Conservation (phyloP, 176 grass and related monocot genomes). For the Oryza glaberrima region DNA sequence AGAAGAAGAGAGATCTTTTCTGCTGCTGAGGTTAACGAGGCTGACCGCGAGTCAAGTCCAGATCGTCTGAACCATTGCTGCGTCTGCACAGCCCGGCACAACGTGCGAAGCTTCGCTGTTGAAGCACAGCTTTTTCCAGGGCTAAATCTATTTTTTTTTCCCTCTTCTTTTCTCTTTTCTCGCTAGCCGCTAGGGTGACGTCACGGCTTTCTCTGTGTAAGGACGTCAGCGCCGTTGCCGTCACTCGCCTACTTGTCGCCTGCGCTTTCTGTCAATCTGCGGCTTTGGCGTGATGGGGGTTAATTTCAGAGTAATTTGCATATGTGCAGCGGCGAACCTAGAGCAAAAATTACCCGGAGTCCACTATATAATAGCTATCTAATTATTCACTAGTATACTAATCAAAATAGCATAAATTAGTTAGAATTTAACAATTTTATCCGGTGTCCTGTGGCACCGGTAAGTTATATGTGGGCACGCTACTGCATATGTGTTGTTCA, state of each 20-base stretch:
- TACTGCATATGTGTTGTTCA: neutral
- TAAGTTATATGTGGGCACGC: no score
- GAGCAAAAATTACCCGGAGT: no score
- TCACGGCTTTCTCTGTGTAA: neutral
- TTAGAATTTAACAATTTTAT: no score
- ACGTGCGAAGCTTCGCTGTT: neutral
- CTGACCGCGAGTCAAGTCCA: neutral
- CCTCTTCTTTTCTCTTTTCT: neutral
- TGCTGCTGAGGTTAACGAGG: neutral
- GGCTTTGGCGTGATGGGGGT: neutral
- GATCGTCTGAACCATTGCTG: neutral
- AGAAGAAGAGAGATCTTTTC: neutral
- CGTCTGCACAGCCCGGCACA: neutral
- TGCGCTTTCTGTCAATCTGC: neutral
- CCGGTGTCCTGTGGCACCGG: no score
- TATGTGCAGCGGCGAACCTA: no score
- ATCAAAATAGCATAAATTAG: no score
- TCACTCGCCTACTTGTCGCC: neutral
- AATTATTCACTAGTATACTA: no score
- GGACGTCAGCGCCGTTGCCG: conserved; percentile 6
- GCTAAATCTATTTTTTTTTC: neutral
- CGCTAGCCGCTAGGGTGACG: neutral
- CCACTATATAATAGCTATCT: no score
- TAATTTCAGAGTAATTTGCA: no score
- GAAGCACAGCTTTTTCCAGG: neutral